Conservation (phyloP, 352 stramenopile species). For the Achlya hypogyna region DNA sequence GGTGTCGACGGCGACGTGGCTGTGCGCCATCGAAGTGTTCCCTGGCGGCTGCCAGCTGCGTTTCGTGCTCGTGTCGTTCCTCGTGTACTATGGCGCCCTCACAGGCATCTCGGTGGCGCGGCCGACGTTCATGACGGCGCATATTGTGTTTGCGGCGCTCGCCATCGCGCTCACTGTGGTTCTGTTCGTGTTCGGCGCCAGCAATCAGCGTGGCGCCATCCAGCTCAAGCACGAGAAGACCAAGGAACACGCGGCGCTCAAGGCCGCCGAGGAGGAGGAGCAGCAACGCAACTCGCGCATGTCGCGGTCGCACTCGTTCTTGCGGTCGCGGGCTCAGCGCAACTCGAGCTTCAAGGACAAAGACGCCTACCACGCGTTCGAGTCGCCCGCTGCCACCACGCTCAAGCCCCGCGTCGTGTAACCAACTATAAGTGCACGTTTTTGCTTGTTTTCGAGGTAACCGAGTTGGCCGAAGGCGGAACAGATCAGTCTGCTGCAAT, state of each 20-base stretch:
- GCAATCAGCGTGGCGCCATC: constrained; percentile 72
- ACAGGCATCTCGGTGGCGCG: constrained; percentile 47
- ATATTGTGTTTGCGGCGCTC: constrained; percentile 65
- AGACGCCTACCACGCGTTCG: constrained; percentile 70
- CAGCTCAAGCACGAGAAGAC: constrained; percentile 82
- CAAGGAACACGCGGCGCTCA: constrained; percentile 37
- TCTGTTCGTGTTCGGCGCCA: constrained; percentile 73
- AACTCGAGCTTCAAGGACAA: constrained; percentile 52
- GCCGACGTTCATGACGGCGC: constrained; percentile 63
- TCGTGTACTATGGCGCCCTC: constrained; percentile 63
- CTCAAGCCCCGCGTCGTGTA: neutral
- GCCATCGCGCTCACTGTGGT: constrained; percentile 58
- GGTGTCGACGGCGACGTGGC: constrained; percentile 72
- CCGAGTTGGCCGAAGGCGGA: too few relatives aligned
- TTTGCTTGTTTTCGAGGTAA: too few relatives aligned
- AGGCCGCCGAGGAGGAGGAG: constrained; percentile 31
- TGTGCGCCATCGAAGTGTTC: constrained; percentile 79
- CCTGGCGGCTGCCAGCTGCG: constrained; percentile 62
- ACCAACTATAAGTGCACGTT: too few relatives aligned
- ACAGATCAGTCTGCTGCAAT: too few relatives aligned
- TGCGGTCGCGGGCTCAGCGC: constrained; percentile 53
- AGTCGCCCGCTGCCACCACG: constrained; percentile 38
- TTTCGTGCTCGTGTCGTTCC: constrained; percentile 65
- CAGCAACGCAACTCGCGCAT: constrained; percentile 39
- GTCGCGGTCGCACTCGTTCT: constrained; percentile 71